Evolutionary conservation across 352 stramenopile genomes (phyloP).

Genomic region (Aphanomyces stellatus): DNA sequence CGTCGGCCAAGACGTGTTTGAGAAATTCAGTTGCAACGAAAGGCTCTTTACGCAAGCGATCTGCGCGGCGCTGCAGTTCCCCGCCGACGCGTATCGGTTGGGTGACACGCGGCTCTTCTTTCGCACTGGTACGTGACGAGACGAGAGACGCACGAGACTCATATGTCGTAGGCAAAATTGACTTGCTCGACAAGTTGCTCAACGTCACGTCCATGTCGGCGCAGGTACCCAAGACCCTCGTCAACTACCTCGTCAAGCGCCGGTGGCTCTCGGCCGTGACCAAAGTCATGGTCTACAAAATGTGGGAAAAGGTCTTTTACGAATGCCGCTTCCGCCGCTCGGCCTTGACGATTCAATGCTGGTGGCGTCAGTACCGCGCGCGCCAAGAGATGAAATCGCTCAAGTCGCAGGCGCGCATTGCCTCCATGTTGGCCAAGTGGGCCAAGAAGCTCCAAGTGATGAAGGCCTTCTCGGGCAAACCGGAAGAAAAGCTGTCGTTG

Average conservation of each 20-base stretch:
- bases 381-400: slow-evolving; percentile 55
- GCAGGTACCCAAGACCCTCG: slow-evolving; percentile 34
- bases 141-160: background rate
- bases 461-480: slow-evolving; percentile 58
- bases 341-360: slow-evolving; percentile 69
- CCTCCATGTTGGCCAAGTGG: slow-evolving; percentile 54
- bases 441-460: slow-evolving; percentile 60
- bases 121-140: slow-evolving; percentile 35
- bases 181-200: slow-evolving; percentile 69
- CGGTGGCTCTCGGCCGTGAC: slow-evolving; percentile 64
- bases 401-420: slow-evolving; percentile 34
- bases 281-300: slow-evolving; percentile 61
- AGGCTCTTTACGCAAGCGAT: slow-evolving; percentile 82
- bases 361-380: slow-evolving; percentile 62
- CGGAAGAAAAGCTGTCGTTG: slow-evolving; percentile 79
- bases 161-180: slow-evolving; percentile 48
- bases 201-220: slow-evolving; percentile 21
- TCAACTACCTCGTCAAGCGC: slow-evolving; percentile 61
- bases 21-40: slow-evolving; percentile 72
- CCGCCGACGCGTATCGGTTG: slow-evolving; percentile 61
- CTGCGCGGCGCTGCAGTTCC: slow-evolving; percentile 67
- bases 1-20: slow-evolving; percentile 40
- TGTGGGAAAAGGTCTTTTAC: slow-evolving; percentile 59
- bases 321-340: slow-evolving; percentile 61
- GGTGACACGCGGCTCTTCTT: slow-evolving; percentile 81